Conservation (phyloP, 345 rosid species). For the Eucalyptus fibrosa region DNA sequence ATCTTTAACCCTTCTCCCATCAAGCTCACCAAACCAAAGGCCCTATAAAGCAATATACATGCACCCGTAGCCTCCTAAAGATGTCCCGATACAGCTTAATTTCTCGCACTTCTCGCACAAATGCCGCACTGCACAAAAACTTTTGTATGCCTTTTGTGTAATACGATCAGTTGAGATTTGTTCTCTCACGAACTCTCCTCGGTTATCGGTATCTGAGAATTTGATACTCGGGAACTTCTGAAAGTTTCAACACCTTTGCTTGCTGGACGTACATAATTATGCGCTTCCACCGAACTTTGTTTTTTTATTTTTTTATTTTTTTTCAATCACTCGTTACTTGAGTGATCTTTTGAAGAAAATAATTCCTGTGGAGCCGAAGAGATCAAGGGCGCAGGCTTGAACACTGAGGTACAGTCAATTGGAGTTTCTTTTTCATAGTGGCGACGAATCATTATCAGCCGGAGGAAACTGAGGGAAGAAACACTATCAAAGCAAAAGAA, state of each 20-base stretch:
- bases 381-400: too few species aligned
- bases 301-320: too few species aligned
- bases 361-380: too few species aligned
- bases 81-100: neutral
- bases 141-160: neutral
- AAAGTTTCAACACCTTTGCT: neutral
- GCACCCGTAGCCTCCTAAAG: neutral
- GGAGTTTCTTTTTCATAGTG: too few species aligned
- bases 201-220: neutral
- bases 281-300: neutral
- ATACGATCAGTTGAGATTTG: too few species aligned
- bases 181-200: neutral
- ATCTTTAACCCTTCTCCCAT: neutral
- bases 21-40: neutral
- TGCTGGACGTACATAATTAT: too few species aligned
- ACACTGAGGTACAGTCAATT: fast-evolving
- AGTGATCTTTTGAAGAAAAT: too few species aligned
- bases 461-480: too few species aligned
- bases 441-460: too few species aligned
- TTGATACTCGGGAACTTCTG: neutral
- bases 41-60: neutral
- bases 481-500: too few species aligned
- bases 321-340: neutral
- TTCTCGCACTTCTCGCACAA: neutral
- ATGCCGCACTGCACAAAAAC: neutral